A percentile compares a stretch with the other conserved stretches of the same genome.
These are phyloP conservation scores for Polygonum aviculare DNA, from an alignment of 148 eudicot species.

Conservation along the genomic window DNA sequence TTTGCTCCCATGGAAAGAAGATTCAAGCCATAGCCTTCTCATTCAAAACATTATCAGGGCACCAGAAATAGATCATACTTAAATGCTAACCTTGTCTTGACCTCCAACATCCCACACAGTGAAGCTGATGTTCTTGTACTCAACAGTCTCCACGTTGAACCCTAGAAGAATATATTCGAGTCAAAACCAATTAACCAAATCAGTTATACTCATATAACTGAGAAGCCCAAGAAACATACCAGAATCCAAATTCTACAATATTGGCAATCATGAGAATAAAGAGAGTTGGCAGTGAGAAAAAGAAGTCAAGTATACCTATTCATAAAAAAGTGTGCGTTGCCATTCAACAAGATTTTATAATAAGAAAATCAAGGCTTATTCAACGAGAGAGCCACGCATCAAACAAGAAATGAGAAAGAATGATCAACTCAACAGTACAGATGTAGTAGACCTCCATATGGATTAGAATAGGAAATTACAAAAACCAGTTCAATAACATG, in stretches of 20 bases:
- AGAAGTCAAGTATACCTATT: background rate
- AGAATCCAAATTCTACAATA: background rate
- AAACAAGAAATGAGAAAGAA: background rate
- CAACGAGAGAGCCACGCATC: background rate
- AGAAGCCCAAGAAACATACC: background rate
- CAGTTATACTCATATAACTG: background rate
- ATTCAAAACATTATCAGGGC: background rate
- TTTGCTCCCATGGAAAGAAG: background rate
- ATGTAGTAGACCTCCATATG: background rate
- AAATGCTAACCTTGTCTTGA: conserved; percentile 10
- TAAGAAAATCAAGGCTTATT: background rate
- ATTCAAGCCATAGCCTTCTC: background rate
- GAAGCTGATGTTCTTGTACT: conserved; percentile 43
- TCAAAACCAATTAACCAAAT: background rate
- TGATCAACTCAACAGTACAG: background rate
- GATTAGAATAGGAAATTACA: background rate
- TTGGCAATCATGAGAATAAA: background rate
- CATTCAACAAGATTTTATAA: background rate
- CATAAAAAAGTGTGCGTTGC: background rate
- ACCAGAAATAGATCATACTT: background rate
- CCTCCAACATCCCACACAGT: conserved; percentile 16
- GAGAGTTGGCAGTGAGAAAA: background rate
- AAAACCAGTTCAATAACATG: background rate
- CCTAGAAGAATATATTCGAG: conserved; percentile 1
- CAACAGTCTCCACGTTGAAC: conserved; percentile 29